These are phyloP conservation scores for Fraxinus platypoda DNA, from an alignment of 305 asterid genomes.

Conservation along the genomic window DNA sequence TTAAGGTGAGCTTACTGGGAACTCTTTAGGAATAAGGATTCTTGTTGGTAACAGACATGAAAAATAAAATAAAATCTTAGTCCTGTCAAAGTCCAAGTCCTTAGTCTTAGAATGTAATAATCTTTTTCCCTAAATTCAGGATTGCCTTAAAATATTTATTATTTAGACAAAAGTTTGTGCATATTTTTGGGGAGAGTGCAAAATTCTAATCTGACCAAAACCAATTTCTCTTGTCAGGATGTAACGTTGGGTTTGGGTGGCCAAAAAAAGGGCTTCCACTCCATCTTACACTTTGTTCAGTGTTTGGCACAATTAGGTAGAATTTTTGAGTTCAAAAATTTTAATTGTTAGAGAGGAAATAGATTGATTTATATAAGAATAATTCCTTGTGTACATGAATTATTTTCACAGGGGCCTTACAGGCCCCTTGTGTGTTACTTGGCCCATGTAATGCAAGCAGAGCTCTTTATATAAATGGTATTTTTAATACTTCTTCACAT, in stretches of 20 bases:
- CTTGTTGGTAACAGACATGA: conserved; percentile 32
- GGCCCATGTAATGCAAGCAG: no score
- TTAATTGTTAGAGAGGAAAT: no score
- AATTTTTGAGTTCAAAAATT: neutral
- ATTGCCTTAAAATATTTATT: conserved; percentile 35
- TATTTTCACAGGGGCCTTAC: no score
- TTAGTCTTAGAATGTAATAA: conserved; percentile 53
- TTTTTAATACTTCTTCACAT: no score
- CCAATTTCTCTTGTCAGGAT: conserved; percentile 37
- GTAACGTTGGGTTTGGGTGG: conserved; percentile 2
- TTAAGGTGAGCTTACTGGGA: neutral
- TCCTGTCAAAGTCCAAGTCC: conserved; percentile 63
- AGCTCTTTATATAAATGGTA: no score
- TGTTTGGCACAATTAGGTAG: neutral
- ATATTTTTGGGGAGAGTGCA: neutral
- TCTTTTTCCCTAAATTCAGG: conserved; percentile 75
- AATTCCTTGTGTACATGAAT: no score
- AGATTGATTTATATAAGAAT: no score
- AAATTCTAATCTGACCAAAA: neutral
- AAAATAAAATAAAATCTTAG: conserved; percentile 7
- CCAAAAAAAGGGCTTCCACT: conserved; percentile 24
- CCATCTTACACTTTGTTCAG: neutral
- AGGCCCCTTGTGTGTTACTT: no score
- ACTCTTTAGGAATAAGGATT: neutral
- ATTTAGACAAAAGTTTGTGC: conserved; percentile 45